Base-by-base conservation (phyloP, 768 basidiomycete species). In the Lyophyllum semitale region DNA sequence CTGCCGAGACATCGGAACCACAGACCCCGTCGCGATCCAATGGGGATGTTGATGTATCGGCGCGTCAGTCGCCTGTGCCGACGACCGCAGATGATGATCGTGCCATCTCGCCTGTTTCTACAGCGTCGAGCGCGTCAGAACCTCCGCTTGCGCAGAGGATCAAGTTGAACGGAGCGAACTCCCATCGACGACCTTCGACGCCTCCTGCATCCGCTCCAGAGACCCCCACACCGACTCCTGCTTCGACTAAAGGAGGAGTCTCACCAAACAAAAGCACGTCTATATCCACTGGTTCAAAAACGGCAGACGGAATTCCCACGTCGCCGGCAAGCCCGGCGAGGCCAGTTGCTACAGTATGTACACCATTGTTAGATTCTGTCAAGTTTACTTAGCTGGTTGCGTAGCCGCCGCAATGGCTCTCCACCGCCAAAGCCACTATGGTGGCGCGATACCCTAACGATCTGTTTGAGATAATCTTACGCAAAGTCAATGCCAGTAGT, bases 371-470 rank as follows among this genome's bases (percentile, higher is more conserved):
- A n/a, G 27, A 22, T 44, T 22, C 54, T 18, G 48, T 18, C 15
- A 23, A 26, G 45, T 11, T 40, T 18, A 23, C 9, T 26, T 37
- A 51, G 43, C 37, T 38, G 45, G 41, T 54, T 38, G 5, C 59
- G 40, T 56, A 85, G 75, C 81, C 80, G 18, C 93, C 93, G 0
- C 65, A 73, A 18, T 95, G 94, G 92, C 75, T 94, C 37, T 72
- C 77, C n/a, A 62, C 63, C 20, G 85, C 90, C n/a, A 81, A 89
- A 65, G 78, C 81, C 46, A 76, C 73, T 1, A 83, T 95, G 79
- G 84, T 88, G 63, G 69, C 73, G 8, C 83, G 79, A 70, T 95
- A 92, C 66, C 86, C 88, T 1, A 81, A 91, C 58, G 95, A 98
- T 69, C 83, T 69, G 55, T 95, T 98, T 61, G 89, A 92, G 61